Evolutionary conservation across 768 basidiomycete genomes (phyloP).

Genomic region (Hemileccinum impolitum): DNA sequence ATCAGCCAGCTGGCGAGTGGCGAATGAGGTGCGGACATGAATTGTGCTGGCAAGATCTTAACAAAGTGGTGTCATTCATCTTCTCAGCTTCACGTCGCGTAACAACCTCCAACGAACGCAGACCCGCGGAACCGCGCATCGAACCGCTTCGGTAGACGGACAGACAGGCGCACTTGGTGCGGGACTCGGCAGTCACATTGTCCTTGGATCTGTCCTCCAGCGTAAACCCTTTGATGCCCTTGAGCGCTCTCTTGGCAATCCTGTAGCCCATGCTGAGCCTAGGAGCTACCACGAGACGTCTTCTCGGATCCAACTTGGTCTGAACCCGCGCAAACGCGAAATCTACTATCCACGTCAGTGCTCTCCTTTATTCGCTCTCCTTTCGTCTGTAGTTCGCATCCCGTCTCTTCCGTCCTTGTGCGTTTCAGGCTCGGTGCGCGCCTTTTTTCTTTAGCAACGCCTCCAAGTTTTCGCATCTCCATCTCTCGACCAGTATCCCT

Average conservation of each 20-base stretch:
- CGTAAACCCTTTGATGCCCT: constrained; percentile 75
- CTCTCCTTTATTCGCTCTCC: no score
- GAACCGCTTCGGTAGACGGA: constrained; percentile 90
- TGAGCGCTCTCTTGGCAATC: constrained; percentile 83
- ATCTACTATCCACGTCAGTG: no score
- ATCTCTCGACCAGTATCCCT: no score
- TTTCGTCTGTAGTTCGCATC: no score
- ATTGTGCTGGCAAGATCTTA: no score
- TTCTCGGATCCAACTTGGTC: constrained; percentile 85
- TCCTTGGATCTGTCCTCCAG: constrained; percentile 55
- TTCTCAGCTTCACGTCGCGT: constrained; percentile 87
- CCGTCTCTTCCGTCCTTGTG: no score
- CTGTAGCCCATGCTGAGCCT: constrained; percentile 93
- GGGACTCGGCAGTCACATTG: constrained; percentile 44
- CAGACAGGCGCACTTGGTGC: constrained; percentile 88
- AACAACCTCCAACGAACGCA: constrained; percentile 93
- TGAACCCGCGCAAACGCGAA: constrained; percentile 89
- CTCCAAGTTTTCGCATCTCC: no score
- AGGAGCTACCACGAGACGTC: constrained; percentile 41
- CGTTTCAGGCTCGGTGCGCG: no score
- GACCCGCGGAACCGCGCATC: constrained; percentile 88
- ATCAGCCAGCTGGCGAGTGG: constrained; percentile 21
- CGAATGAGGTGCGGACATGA: constrained; percentile 5
- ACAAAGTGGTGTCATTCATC: no score
- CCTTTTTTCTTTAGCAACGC: no score